These are phyloP conservation scores for Bipolaris sorokiniana DNA, from an alignment of 2,329 filamentous ascomycete species.

Conservation along the genomic window DNA sequence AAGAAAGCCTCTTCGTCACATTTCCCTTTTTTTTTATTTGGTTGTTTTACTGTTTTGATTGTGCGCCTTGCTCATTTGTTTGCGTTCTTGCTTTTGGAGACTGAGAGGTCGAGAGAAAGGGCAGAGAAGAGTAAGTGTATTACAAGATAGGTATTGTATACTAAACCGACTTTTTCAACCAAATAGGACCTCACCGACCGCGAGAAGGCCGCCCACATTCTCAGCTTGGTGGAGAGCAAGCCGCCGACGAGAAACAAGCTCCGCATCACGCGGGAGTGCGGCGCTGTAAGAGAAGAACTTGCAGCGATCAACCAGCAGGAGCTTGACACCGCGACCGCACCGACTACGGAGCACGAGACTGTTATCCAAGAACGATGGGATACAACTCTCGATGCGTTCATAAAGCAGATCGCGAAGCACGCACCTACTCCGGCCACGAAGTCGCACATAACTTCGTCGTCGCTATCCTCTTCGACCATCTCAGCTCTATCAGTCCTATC, in stretches of 20 bases:
- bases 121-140: no score
- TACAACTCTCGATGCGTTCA: slow-evolving; percentile 2
- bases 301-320: background rate
- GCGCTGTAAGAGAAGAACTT: slow-evolving; percentile 8
- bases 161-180: no score
- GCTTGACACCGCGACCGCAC: background rate
- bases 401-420: background rate
- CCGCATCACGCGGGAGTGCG: slow-evolving; percentile 15
- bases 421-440: background rate
- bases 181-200: slow-evolving; percentile 12
- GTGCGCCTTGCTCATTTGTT: no score
- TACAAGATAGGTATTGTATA: no score
- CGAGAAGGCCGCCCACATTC: slow-evolving; percentile 19
- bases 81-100: background rate
- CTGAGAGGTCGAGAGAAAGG: no score
- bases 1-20: background rate
- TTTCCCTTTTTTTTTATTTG: background rate
- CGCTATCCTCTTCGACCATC: background rate
- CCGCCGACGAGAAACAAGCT: slow-evolving; percentile 14
- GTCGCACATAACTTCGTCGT: background rate
- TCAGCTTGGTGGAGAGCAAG: slow-evolving; percentile 10
- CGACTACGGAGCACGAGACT: background rate
- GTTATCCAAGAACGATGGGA: slow-evolving; percentile 15
- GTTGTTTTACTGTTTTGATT: no score
- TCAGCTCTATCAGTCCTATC: slow-evolving; percentile 2